Conservation (phyloP, 257 asterid genomes). For the Ocimum tenuiflorum region DNA sequence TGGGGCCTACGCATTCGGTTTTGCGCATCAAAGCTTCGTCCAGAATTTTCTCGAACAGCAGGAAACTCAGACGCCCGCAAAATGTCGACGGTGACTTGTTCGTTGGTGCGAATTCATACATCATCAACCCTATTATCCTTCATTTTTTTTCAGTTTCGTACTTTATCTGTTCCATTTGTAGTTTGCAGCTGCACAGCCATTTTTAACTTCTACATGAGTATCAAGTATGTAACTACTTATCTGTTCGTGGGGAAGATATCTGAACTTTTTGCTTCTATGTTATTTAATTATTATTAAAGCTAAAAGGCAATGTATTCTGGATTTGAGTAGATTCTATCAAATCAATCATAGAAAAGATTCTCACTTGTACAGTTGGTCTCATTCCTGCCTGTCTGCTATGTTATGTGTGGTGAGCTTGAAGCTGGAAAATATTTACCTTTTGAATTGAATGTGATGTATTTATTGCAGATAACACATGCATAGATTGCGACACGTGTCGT, state of each 20-base stretch:
- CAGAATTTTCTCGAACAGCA: slow-evolving; percentile 8
- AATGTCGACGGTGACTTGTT: slow-evolving; percentile 44
- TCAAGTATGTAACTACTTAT: not conserved
- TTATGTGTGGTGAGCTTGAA: not conserved
- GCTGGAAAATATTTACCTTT: not conserved
- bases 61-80: slow-evolving; percentile 31
- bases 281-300: not conserved
- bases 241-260: not conserved
- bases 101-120: slow-evolving; percentile 29
- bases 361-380: not conserved
- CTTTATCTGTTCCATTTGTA: not conserved
- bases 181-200: not conserved
- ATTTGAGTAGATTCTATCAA: not conserved
- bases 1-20: slow-evolving; percentile 11
- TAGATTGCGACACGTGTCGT: slow-evolving; percentile 63
- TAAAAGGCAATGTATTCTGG: not conserved
- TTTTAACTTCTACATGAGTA: not conserved
- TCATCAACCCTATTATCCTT: not conserved
- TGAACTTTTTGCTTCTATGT: not conserved
- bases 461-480: slow-evolving; percentile 53
- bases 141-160: not conserved
- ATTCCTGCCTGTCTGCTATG: not conserved
- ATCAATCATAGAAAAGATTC: no score
- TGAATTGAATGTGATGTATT: not conserved
- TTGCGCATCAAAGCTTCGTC: slow-evolving; percentile 28